Percentiles rank a stretch among this genome's conserved stretches.
These are phyloP conservation scores for Abrus pulchellus DNA, from an alignment of 306 rosid species.

Conservation along the genomic window DNA sequence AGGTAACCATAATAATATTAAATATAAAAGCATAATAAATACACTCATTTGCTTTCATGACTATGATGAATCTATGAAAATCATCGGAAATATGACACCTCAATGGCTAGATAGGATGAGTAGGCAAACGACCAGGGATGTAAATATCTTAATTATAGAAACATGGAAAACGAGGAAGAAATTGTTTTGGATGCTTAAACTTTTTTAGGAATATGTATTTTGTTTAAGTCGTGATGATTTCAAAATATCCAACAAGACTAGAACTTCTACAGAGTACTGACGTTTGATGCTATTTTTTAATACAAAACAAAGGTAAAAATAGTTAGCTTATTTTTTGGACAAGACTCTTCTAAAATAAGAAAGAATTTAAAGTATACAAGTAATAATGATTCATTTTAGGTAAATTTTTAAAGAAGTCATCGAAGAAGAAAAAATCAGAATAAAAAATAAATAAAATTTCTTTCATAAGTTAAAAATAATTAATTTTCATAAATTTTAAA, in stretches of 20 bases:
- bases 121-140: not conserved
- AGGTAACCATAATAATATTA: not conserved
- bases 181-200: not conserved
- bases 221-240: slow-evolving; percentile 5
- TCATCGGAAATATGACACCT: not conserved
- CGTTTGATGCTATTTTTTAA: not conserved
- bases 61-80: not conserved
- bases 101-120: not conserved
- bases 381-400: no score
- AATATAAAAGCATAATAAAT: not conserved
- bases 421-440: no score
- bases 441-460: no score
- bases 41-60: not conserved
- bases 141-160: not conserved
- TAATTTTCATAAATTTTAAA: no score
- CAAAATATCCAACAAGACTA: not conserved
- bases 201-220: not conserved
- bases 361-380: no score
- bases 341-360: no score
- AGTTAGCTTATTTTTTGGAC: no score
- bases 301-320: not conserved
- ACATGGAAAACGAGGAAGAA: not conserved
- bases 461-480: no score
- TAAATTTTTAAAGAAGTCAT: no score
- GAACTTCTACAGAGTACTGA: not conserved